Evolutionary conservation across 495 filamentous ascomycete genomes (phyloP).

Genomic region (Chaetomium fimeti): DNA sequence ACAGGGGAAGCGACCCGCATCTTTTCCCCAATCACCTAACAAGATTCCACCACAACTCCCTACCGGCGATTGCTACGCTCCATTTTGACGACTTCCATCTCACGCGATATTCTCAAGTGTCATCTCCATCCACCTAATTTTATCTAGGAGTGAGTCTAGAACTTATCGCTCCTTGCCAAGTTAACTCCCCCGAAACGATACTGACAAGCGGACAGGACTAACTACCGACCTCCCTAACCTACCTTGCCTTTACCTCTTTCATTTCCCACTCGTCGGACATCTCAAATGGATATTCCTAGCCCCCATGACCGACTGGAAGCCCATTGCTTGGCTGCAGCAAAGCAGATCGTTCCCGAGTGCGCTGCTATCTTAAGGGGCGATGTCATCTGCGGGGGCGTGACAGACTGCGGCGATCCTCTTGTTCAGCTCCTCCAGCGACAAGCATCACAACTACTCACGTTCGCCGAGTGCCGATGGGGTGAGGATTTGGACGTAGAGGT

Average conservation of each 20-base stretch:
- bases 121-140: not conserved
- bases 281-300: not conserved
- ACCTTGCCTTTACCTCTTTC: too few species aligned
- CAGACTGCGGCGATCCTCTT: conserved; percentile 39
- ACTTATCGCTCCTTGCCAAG: not conserved
- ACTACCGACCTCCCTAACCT: too few species aligned
- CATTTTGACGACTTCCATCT: not conserved
- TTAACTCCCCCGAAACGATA: not conserved
- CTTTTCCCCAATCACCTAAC: not conserved
- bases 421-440: conserved; percentile 42
- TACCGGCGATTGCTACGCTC: not conserved
- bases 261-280: too few species aligned
- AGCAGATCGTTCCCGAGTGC: conserved; percentile 36
- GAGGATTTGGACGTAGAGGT: not conserved
- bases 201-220: not conserved
- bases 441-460: conserved; percentile 28
- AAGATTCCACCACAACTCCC: not conserved
- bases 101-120: too few species aligned
- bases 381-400: conserved; percentile 21
- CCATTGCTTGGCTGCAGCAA: conserved; percentile 25
- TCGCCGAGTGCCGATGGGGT: conserved; percentile 13
- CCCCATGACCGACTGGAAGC: conserved; percentile 5
- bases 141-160: not conserved
- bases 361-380: conserved; percentile 16
- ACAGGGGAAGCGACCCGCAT: not conserved